Evolutionary conservation across 1,284 basidiomycete species (phyloP).

Genomic region (Cryptococcus wingfieldii): DNA sequence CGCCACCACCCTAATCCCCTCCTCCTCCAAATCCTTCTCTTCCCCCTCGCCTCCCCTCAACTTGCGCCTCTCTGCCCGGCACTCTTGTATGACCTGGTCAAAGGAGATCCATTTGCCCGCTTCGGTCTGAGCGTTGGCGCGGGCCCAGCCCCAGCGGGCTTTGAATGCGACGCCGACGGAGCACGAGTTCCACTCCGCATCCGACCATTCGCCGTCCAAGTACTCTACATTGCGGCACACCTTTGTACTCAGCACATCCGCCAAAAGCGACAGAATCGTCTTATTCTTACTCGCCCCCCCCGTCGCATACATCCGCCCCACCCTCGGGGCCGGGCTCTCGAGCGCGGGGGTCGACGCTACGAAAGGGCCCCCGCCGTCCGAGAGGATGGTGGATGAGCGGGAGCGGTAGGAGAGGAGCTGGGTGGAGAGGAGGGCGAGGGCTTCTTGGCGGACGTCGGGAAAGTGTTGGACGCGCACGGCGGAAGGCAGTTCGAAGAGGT

Average conservation of each 20-base stretch:
- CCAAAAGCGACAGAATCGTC: constrained; percentile 68
- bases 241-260: constrained; percentile 71
- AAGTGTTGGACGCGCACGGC: constrained; percentile 34
- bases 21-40: background rate
- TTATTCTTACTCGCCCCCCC: constrained; percentile 75
- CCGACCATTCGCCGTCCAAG: constrained; percentile 7
- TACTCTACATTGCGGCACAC: constrained; percentile 52
- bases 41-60: constrained; percentile 5
- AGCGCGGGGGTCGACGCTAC: constrained; percentile 20
- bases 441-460: constrained; percentile 55
- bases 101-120: constrained; percentile 19
- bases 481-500: constrained; percentile 12
- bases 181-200: constrained; percentile 43
- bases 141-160: constrained; percentile 44
- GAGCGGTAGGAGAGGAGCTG: constrained; percentile 60
- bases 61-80: constrained; percentile 12
- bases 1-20: background rate
- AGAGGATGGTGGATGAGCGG: constrained; percentile 54
- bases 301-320: constrained; percentile 68
- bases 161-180: constrained; percentile 46
- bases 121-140: constrained; percentile 6
- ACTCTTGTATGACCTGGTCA: constrained; percentile 28
- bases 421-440: constrained; percentile 78
- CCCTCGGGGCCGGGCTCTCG: constrained; percentile 48
- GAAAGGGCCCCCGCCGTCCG: constrained; percentile 48